Evolutionary conservation across 306 rosid genomes (phyloP).

Genomic region (Fragaria ananassa): DNA sequence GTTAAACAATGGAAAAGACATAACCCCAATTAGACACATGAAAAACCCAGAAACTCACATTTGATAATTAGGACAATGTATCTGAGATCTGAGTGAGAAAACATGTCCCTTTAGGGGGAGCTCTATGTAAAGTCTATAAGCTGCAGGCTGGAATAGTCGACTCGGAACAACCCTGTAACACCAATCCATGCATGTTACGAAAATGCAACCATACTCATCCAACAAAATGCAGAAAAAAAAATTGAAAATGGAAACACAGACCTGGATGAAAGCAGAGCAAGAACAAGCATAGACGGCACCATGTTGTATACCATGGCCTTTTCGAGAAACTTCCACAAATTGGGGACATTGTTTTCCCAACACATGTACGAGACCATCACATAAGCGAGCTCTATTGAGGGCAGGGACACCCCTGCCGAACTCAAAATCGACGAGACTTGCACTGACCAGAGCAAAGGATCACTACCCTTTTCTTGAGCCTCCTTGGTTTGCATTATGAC

Average conservation of each 20-base stretch:
- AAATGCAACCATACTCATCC: background rate
- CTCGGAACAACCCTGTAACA: conserved; percentile 75
- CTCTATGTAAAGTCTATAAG: conserved; percentile 81
- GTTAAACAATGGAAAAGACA: conserved; percentile 24
- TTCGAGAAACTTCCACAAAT: conserved; percentile 78
- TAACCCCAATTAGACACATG: background rate
- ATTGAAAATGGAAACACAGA: conserved; percentile 3
- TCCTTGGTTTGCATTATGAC: conserved; percentile 46
- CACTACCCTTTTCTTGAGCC: conserved; percentile 63
- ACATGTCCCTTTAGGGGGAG: conserved; percentile 70
- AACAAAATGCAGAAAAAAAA: background rate
- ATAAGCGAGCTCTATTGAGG: conserved; percentile 57
- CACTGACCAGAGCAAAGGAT: conserved; percentile 76
- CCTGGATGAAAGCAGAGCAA: conserved; percentile 67
- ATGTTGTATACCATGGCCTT: conserved; percentile 54
- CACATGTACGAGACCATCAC: conserved; percentile 69
- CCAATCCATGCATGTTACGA: background rate
- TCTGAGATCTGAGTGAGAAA: conserved; percentile 62
- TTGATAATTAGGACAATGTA: conserved; percentile 51
- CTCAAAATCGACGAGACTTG: conserved; percentile 58
- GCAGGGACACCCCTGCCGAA: conserved; percentile 61
- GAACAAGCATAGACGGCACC: conserved; percentile 68
- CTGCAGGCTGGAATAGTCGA: conserved; percentile 69
- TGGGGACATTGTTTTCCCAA: conserved; percentile 78
- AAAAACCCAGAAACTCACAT: conserved; percentile 37